These are phyloP conservation scores for Barnettozyma vustinii DNA, from an alignment of 805 yeast species.

Conservation along the genomic window DNA sequence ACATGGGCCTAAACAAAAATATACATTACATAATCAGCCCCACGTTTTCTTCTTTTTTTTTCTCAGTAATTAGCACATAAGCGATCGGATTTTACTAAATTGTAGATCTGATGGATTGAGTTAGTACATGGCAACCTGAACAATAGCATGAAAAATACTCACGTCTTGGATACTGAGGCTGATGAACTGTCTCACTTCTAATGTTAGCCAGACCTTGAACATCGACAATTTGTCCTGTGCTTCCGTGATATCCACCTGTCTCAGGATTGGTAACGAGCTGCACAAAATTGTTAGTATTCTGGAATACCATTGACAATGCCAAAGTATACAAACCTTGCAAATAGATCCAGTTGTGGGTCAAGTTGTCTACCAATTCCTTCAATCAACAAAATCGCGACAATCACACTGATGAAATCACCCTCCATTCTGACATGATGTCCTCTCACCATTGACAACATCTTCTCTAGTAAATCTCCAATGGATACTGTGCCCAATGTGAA, in stretches of 20 bases:
- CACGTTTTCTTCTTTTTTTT: not conserved
- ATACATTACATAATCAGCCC: not conserved
- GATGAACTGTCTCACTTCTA: conserved; percentile 84
- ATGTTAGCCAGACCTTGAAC: conserved; percentile 86
- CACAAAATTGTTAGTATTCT: conserved; percentile 17
- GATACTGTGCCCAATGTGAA: conserved; percentile 89
- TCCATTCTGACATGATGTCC: conserved; percentile 96
- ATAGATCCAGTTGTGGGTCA: conserved; percentile 88
- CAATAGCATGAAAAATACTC: conserved; percentile 26
- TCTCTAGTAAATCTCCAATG: conserved; percentile 85
- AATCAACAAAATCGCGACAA: conserved; percentile 83
- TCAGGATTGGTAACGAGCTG: conserved; percentile 33
- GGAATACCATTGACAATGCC: conserved; percentile 31
- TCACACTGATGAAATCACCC: conserved; percentile 91
- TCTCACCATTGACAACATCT: conserved; percentile 86
- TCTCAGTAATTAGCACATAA: conserved; percentile 55
- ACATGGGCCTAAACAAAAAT: not conserved
- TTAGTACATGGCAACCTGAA: conserved; percentile 7
- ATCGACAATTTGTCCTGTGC: conserved; percentile 64
- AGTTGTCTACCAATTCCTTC: conserved; percentile 96
- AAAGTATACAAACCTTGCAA: conserved; percentile 85
- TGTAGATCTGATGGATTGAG: conserved; percentile 32
- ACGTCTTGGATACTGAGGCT: conserved; percentile 78
- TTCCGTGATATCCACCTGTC: conserved; percentile 74
- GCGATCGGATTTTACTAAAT: conserved; percentile 57